Base-by-base conservation (phyloP, 2,329 filamentous ascomycete genomes). In the Tolypocladium ovalisporum region DNA sequence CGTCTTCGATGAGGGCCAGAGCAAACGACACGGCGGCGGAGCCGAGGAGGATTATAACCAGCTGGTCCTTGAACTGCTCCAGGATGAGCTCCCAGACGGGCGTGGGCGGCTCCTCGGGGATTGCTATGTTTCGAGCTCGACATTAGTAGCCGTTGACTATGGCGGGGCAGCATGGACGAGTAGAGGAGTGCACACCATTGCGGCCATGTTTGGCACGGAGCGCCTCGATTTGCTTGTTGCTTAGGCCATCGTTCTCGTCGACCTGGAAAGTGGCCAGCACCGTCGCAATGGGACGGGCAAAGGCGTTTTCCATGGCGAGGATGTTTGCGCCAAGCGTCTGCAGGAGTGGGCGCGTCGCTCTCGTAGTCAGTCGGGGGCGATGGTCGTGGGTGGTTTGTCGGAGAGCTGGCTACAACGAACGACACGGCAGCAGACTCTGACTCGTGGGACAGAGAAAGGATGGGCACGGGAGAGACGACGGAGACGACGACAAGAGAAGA, bases 21-120 rank as follows among this genome's bases (percentile, higher is more conserved):
- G 92, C 85, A 70, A 99, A 97, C 2, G 94, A 97, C 39, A 99
- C 87, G 24, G 88, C 90, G 13, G 94, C 94, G 40, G 93, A 97
- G 56, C 85, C 94, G 54, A 99, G 83, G 27, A 99, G 81, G 65
- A 99, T 99, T 56, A 99, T 83, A 64, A 99, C 94, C 53, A 99
- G 84, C 74, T 99, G 94, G 71, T 99, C 94, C 75, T 99, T 97
- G 82, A 99, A 99, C 73, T 99, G 94, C 76, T 99, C 94, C 59
- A 99, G 82, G 57, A 99, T 90, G 62, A 99, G 86, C 75, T 97
- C 84, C 94, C 93, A 99, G 53, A 99, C 72, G 42, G 94, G 94
- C 36, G 94, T 99, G 3, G 94, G 91, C 56, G 94, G 94, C 63
- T 99, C 94, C 76, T 99, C 94, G 52, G 81, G 75, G 61, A 85